phyloP scores from a whole-genome alignment of 257 asterid genomes.

The Forsythia suspensa region DNA sequence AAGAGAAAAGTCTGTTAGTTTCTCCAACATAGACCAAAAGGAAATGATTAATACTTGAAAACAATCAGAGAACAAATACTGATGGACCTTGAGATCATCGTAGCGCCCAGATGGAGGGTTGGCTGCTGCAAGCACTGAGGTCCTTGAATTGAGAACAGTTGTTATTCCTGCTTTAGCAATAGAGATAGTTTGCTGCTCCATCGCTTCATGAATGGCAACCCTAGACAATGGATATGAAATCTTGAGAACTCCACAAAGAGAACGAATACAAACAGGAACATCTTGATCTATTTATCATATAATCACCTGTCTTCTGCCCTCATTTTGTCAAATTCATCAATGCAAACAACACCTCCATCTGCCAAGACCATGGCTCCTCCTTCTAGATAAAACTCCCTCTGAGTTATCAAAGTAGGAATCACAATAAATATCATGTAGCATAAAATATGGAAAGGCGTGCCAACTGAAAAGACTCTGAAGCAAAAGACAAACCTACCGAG shows the following conservation, averaged over 20 bases:
- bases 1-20: constrained; percentile 33
- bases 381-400: constrained; percentile 98
- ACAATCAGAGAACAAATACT: not conserved
- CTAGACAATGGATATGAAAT: constrained; percentile 40
- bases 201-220: constrained; percentile 99
- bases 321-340: constrained; percentile 99
- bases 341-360: constrained; percentile 99
- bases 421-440: not conserved
- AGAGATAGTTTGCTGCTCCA: constrained; percentile 99
- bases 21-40: constrained; percentile 11
- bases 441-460: constrained; percentile 1
- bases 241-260: constrained; percentile 21
- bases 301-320: constrained; percentile 94
- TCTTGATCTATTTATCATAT: constrained; percentile 6
- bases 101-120: constrained; percentile 99
- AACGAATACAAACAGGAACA: constrained; percentile 2
- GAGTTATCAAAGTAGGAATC: constrained; percentile 30
- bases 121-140: constrained; percentile 99
- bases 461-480: constrained; percentile 7
- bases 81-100: constrained; percentile 88
- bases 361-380: constrained; percentile 99
- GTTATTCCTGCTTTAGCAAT: constrained; percentile 99
- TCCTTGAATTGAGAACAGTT: constrained; percentile 98
- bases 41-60: not conserved
- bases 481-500: constrained; percentile 57